Evolutionary conservation across 371 early-diverging fungal genomes (phyloP).

Genomic region (Mucor velutinosus): DNA sequence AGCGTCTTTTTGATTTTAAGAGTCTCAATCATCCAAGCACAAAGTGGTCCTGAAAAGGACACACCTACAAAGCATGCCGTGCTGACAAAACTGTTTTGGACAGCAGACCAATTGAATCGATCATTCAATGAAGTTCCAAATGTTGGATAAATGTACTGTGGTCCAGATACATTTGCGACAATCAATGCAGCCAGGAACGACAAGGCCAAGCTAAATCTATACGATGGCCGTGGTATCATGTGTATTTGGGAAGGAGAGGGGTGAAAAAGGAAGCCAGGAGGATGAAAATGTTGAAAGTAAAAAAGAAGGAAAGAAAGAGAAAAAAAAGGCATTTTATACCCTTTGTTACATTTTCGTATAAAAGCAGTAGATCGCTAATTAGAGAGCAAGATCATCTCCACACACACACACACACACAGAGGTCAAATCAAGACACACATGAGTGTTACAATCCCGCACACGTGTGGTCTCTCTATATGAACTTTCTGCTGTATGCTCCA

Average conservation of each 20-base stretch:
- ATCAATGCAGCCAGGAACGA: conserved; percentile 37
- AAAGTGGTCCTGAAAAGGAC: conserved; percentile 49
- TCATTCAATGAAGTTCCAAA: conserved; percentile 41
- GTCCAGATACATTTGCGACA: conserved; percentile 48
- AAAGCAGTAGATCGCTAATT: background rate
- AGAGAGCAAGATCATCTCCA: background rate
- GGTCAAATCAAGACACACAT: background rate
- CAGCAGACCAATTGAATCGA: conserved; percentile 40
- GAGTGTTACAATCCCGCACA: background rate
- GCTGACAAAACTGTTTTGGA: conserved; percentile 50
- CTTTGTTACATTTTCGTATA: background rate
- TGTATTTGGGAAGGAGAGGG: background rate
- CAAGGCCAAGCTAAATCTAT: background rate
- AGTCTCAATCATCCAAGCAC: conserved; percentile 42
- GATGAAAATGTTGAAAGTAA: background rate
- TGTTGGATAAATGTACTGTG: conserved; percentile 51
- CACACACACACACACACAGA: too few relatives aligned
- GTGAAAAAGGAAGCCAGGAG: background rate
- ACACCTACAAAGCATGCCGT: conserved; percentile 50
- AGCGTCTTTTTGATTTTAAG: conserved; percentile 37
- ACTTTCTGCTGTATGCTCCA: background rate
- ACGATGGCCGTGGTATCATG: conserved; percentile 7
- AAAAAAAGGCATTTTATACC: background rate
- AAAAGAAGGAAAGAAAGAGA: background rate
- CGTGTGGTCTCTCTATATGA: background rate